These are phyloP conservation scores for Xerocomus spinulosus DNA, from an alignment of 768 basidiomycete genomes.

Conservation along the genomic window DNA sequence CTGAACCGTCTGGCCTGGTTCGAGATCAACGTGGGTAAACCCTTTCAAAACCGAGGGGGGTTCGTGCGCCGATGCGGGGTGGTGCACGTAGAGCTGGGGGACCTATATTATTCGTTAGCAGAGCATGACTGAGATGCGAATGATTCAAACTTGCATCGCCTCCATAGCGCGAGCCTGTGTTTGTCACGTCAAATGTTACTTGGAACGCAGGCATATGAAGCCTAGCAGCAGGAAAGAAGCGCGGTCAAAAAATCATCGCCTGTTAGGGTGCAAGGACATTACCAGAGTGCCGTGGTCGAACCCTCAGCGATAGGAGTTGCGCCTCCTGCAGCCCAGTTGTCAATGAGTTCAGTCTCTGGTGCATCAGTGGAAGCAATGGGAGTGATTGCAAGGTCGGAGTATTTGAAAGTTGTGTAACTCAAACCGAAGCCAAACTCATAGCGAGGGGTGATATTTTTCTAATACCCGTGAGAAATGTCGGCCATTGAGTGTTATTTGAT, in stretches of 20 bases:
- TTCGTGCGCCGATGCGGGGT: constrained; percentile 57
- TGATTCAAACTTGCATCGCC: constrained; percentile 46
- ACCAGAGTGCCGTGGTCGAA: constrained; percentile 61
- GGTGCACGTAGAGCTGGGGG: constrained; percentile 72
- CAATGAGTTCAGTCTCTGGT: constrained; percentile 30
- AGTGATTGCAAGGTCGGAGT: constrained; percentile 51
- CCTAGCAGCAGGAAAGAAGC: constrained; percentile 29
- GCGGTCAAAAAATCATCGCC: not conserved
- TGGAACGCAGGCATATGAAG: constrained; percentile 61
- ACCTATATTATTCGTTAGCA: constrained; percentile 38
- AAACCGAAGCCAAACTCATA: constrained; percentile 90
- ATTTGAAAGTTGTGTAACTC: constrained; percentile 79
- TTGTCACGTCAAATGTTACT: constrained; percentile 61
- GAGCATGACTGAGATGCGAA: not conserved
- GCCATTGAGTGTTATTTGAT: not conserved
- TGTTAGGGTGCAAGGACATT: not conserved
- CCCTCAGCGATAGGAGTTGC: constrained; percentile 53
- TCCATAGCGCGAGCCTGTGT: constrained; percentile 60
- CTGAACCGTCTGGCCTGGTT: constrained; percentile 41
- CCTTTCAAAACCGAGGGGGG: constrained; percentile 71
- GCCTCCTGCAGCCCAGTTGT: constrained; percentile 56
- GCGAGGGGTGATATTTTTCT: constrained; percentile 71
- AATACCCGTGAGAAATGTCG: not conserved
- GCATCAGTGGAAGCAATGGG: constrained; percentile 37
- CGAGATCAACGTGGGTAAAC: constrained; percentile 55